A percentile compares a stretch with the other conserved stretches of the same genome.
phyloP scores from a whole-genome alignment of 1,284 basidiomycete genomes.

The Ustilago sp. region DNA sequence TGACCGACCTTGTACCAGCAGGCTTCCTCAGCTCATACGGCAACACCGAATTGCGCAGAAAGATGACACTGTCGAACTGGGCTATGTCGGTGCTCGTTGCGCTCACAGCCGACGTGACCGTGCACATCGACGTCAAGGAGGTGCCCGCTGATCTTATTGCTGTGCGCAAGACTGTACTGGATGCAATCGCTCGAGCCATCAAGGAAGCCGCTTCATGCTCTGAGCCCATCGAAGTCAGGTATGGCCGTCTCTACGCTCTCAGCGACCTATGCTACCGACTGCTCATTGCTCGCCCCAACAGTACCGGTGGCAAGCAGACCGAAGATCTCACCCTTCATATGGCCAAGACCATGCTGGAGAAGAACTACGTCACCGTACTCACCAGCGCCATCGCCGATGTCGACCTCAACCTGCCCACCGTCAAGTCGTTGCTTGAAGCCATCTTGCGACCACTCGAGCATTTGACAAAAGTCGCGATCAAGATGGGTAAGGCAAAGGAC shows the following conservation, averaged over 20 bases:
- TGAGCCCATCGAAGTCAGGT: constrained; percentile 81
- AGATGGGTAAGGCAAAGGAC: constrained; percentile 82
- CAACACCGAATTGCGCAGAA: constrained; percentile 63
- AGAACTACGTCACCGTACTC: constrained; percentile 90
- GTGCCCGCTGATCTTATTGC: constrained; percentile 79
- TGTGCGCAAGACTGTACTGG: constrained; percentile 89
- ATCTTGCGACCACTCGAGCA: constrained; percentile 90
- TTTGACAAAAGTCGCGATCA: constrained; percentile 95
- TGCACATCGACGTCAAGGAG: constrained; percentile 77
- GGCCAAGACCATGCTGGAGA: constrained; percentile 98
- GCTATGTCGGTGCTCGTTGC: constrained; percentile 91
- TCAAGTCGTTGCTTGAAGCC: constrained; percentile 84
- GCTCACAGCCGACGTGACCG: constrained; percentile 84
- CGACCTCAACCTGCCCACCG: constrained; percentile 94
- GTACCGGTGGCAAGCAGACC: constrained; percentile 61
- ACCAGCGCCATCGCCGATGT: constrained; percentile 91
- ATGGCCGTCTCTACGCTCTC: constrained; percentile 88
- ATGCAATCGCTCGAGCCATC: constrained; percentile 85
- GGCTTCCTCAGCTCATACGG: constrained; percentile 65
- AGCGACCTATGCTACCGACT: constrained; percentile 89
- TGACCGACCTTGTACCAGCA: constrained; percentile 66
- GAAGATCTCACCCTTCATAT: constrained; percentile 89
- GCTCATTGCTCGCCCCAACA: constrained; percentile 80
- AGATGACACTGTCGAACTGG: constrained; percentile 74
- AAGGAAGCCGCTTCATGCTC: constrained; percentile 78